Evolutionary conservation across 2,329 filamentous ascomycete species (phyloP), one percentile per base, ranked within the genome.

Genomic region (Paraconiothyrium brasiliense): DNA sequence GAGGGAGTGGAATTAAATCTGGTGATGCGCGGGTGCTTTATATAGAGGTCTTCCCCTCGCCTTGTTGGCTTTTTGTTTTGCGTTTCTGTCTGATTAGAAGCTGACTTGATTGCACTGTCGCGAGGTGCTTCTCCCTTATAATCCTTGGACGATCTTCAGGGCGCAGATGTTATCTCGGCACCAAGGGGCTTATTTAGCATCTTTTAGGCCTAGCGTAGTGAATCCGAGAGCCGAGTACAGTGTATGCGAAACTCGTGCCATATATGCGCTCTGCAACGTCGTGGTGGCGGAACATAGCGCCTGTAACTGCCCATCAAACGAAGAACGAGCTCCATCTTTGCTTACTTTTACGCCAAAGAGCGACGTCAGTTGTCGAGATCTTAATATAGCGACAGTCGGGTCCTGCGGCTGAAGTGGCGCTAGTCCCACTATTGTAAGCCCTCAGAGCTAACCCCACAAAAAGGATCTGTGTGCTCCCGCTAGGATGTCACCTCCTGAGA

Each of bases 391-490:
- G 34, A 27, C 52, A 46, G 37, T 44, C 52, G 52, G 52, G 39
- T 55, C 30, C 8, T 55, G 52, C 52, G 52, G 52, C 52, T 55
- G 52, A 55, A 27, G 34, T 8, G 24, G 37, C 39, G 39, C 39
- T 46, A 46, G 52, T 16, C 27, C 24, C 39, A 14, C 39, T 44
- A 10, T 16, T 20, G 52, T 46, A 41, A 30, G 37, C 50, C 32
- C 30, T 24, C 20, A 4, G 24, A 32, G 46, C 46, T 16, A 48
- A 32, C 52, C 52, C 52, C 52, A 55, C 52, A 55, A 55, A 55
- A 54, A 46, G 35, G 39, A 55, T 55, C 35, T 55, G 39, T 34
- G 39, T 55, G 52, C 52, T 46, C 35, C 52, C 52, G 52, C 52
- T 24, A 35, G 22, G 16, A 34, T 44, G 52, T 22, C 52, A 46